phyloP scores from a whole-genome alignment of 2,329 filamentous ascomycete genomes.

The Trichoderma gracile region DNA sequence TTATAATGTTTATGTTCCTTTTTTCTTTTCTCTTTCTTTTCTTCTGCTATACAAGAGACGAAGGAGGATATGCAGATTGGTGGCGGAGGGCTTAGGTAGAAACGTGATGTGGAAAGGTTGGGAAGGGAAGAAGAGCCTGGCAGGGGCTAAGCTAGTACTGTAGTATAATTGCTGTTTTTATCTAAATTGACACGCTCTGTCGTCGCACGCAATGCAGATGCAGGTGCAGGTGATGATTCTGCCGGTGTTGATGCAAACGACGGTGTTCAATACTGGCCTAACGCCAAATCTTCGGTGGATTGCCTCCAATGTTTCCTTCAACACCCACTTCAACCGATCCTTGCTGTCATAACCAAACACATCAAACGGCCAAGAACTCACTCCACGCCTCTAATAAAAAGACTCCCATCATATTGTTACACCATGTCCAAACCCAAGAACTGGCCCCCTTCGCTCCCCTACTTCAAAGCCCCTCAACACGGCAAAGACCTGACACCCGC shows the following conservation, averaged over 20 bases:
- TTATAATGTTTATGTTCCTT: neutral
- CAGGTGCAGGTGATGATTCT: neutral
- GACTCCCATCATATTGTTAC: too few species aligned
- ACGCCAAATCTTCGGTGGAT: slow-evolving; percentile 24
- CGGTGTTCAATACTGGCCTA: neutral
- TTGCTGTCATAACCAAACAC: neutral
- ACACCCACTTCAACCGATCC: neutral
- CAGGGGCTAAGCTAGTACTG: slow-evolving; percentile 5
- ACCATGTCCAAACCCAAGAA: slow-evolving; percentile 51
- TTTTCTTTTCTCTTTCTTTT: neutral
- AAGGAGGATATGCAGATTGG: neutral
- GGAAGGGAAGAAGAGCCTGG: neutral
- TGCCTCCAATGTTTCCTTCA: neutral
- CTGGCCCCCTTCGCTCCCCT: slow-evolving; percentile 57
- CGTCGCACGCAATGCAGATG: slow-evolving; percentile 12
- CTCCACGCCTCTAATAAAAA: neutral
- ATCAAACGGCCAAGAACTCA: neutral
- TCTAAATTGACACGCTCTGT: slow-evolving; percentile 3
- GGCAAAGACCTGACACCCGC: slow-evolving; percentile 46
- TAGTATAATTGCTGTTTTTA: slow-evolving; percentile 21
- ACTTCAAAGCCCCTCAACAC: slow-evolving; percentile 53
- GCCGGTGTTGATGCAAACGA: too few species aligned
- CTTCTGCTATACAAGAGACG: neutral
- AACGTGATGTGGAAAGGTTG: neutral
- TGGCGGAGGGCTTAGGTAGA: neutral